Evolutionary conservation across 148 eudicot genomes (phyloP).

Genomic region (Silene uniflora): DNA sequence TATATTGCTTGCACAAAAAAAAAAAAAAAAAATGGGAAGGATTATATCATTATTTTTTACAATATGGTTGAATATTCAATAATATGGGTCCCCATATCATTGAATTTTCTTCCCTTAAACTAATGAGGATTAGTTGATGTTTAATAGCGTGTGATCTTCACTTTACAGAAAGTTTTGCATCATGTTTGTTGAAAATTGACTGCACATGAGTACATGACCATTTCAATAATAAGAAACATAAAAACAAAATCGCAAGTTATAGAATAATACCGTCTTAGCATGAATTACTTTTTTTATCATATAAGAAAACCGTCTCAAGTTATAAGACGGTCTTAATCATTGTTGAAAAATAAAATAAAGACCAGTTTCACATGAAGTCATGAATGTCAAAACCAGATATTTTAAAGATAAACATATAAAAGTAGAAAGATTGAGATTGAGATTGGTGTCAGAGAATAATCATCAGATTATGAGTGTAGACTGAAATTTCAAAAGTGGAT

Average conservation of each 20-base stretch:
- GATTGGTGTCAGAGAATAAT: too few relatives aligned
- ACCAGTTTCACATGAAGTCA: too few relatives aligned
- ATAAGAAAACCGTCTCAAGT: too few relatives aligned
- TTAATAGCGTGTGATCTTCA: background rate
- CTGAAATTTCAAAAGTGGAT: background rate
- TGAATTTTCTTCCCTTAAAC: background rate
- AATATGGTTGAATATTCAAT: slow-evolving; percentile 12
- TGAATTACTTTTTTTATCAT: too few relatives aligned
- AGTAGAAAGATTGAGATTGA: too few relatives aligned
- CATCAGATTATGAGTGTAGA: too few relatives aligned
- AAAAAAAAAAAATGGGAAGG: background rate
- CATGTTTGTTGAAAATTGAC: background rate
- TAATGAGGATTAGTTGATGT: background rate
- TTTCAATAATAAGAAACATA: background rate
- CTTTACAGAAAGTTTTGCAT: background rate
- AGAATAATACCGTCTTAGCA: too few relatives aligned
- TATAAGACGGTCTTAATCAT: too few relatives aligned
- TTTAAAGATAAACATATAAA: background rate
- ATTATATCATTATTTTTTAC: background rate
- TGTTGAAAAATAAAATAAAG: too few relatives aligned
- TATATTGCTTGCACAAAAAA: background rate
- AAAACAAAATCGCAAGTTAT: background rate
- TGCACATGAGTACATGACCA: background rate
- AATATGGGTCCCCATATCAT: slow-evolving; percentile 8
- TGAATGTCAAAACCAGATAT: background rate